phyloP scores from a whole-genome alignment of 257 asterid genomes.

The Solanum sejunctum region DNA sequence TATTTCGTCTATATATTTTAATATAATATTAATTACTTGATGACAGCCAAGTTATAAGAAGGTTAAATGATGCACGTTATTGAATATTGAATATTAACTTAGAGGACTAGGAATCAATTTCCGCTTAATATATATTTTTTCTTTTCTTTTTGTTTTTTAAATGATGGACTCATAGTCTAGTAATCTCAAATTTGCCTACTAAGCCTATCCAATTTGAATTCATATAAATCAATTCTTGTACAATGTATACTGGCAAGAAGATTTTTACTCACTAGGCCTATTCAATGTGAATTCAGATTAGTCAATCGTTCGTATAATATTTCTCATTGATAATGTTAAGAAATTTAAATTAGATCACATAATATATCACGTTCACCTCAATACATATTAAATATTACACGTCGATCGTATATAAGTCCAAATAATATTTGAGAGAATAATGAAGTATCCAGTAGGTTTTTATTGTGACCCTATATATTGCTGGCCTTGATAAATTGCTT shows the following conservation, averaged over 20 bases:
- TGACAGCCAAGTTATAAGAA: too few species aligned
- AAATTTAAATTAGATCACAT: neutral
- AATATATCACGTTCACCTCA: neutral
- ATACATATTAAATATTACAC: neutral
- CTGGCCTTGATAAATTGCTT: neutral
- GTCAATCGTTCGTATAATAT: neutral
- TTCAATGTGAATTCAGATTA: neutral
- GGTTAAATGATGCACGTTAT: too few species aligned
- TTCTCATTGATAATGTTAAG: neutral
- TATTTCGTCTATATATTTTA: too few species aligned
- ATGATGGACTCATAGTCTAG: too few species aligned
- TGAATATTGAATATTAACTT: too few species aligned
- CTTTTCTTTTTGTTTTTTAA: too few species aligned
- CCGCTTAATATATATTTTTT: too few species aligned
- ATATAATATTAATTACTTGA: too few species aligned
- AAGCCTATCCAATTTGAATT: neutral
- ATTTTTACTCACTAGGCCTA: accelerated
- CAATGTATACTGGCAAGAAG: too few species aligned
- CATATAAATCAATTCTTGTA: too few species aligned
- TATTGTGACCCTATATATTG: neutral
- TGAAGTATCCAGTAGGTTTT: neutral
- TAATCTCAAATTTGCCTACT: neutral
- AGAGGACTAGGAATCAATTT: too few species aligned
- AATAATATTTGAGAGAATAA: neutral
- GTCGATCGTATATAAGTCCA: neutral